phyloP scores from a whole-genome alignment of 805 yeast species.

The Komagataella phaffii region DNA sequence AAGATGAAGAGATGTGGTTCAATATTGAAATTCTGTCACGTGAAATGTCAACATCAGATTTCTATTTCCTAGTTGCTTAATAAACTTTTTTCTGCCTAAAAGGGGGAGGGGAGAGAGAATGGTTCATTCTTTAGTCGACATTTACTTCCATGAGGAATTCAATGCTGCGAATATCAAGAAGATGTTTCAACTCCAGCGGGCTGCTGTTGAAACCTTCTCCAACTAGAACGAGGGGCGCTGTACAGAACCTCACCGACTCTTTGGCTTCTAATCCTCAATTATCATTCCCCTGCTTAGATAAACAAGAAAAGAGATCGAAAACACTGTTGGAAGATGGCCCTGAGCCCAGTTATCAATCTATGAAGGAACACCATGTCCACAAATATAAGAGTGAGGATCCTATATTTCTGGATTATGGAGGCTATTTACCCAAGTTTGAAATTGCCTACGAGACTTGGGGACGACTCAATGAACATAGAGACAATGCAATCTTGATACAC shows the following conservation, averaged over 20 bases:
- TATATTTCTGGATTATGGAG: conserved; percentile 71
- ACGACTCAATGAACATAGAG: conserved; percentile 37
- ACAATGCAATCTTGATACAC: conserved; percentile 71
- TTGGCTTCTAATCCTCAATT: conserved; percentile 47
- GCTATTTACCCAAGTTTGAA: conserved; percentile 55
- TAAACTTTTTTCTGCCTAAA: too few species aligned
- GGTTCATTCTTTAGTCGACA: neutral
- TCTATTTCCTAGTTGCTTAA: neutral
- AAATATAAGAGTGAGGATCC: conserved; percentile 41
- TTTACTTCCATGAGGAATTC: neutral
- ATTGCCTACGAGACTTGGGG: conserved; percentile 97
- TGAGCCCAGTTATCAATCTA: conserved; percentile 71
- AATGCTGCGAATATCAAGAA: neutral
- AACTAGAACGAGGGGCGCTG: neutral
- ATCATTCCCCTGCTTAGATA: conserved; percentile 79
- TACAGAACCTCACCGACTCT: neutral
- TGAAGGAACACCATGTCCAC: conserved; percentile 53
- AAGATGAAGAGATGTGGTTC: neutral
- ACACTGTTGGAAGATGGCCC: conserved; percentile 53
- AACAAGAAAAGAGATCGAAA: conserved; percentile 40
- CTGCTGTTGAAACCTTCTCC: neutral
- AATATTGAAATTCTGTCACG: neutral
- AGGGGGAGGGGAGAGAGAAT: neutral
- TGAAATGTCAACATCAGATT: neutral
- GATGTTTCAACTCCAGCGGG: neutral